A percentile compares a stretch with the other conserved stretches of the same genome.
These are phyloP conservation scores for Trichomonas gallinae DNA, from an alignment of 208 protist genomes.

Conservation along the genomic window DNA sequence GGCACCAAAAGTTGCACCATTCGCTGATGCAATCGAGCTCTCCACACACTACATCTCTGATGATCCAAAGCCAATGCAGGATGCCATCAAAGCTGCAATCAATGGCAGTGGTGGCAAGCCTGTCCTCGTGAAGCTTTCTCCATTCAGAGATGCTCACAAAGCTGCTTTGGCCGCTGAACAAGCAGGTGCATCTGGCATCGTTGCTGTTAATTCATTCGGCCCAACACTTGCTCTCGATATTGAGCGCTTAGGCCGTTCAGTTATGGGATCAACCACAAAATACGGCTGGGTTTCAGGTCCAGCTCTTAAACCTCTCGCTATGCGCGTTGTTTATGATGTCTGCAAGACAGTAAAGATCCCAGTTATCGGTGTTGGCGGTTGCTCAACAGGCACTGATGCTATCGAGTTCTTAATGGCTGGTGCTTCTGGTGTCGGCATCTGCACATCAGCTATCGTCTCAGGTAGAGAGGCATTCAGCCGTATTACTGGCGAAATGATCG, in stretches of 20 bases:
- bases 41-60: constrained; percentile 12
- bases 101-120: not conserved
- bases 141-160: constrained; percentile 1
- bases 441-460: not conserved
- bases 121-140: not conserved
- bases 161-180: not conserved
- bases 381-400: not conserved
- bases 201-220: not conserved
- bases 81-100: not conserved
- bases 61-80: constrained; percentile 18
- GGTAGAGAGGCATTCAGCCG: not conserved
- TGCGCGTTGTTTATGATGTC: constrained; percentile 13
- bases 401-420: constrained; percentile 9
- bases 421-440: not conserved
- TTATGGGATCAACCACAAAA: not conserved
- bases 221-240: not conserved
- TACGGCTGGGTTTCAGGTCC: not conserved
- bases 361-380: not conserved
- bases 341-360: not conserved
- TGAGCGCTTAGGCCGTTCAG: not conserved
- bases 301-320: not conserved
- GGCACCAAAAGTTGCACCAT: constrained; percentile 15
- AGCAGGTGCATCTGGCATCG: not conserved
- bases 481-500: not conserved
- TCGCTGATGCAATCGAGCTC: not conserved